Evolutionary conservation across 495 filamentous ascomycete species (phyloP).

Genomic region (Tuber magnatum): DNA sequence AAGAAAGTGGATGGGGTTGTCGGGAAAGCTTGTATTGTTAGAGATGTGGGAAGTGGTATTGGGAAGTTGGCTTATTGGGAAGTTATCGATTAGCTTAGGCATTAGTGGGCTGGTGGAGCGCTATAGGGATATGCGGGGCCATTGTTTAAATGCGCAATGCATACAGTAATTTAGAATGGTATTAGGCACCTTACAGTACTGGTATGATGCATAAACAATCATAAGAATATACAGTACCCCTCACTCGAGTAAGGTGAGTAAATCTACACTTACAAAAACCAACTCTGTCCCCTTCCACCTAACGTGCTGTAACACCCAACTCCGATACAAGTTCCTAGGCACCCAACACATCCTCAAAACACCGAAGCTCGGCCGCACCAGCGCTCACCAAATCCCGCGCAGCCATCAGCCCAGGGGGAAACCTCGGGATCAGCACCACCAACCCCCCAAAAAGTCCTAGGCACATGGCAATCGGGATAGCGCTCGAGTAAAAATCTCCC

Average conservation of each 20-base stretch:
- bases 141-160: background rate
- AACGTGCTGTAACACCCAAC: background rate
- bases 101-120: background rate
- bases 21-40: slow-evolving; percentile 64
- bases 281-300: background rate
- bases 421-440: background rate
- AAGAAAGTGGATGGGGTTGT: slow-evolving; percentile 33
- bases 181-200: background rate
- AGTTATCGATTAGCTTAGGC: slow-evolving; percentile 46
- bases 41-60: slow-evolving; percentile 65
- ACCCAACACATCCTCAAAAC: background rate
- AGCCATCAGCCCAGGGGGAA: background rate
- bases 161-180: background rate
- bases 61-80: slow-evolving; percentile 81
- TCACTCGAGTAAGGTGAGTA: background rate
- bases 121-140: background rate
- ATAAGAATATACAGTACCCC: background rate
- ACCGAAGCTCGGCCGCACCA: background rate
- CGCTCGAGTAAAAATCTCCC: background rate
- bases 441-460: background rate
- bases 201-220: background rate
- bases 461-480: background rate
- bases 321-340: background rate
- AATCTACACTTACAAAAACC: background rate
- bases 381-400: background rate